These are phyloP conservation scores for Mycena latifolia DNA, from an alignment of 768 basidiomycete genomes.

Conservation along the genomic window DNA sequence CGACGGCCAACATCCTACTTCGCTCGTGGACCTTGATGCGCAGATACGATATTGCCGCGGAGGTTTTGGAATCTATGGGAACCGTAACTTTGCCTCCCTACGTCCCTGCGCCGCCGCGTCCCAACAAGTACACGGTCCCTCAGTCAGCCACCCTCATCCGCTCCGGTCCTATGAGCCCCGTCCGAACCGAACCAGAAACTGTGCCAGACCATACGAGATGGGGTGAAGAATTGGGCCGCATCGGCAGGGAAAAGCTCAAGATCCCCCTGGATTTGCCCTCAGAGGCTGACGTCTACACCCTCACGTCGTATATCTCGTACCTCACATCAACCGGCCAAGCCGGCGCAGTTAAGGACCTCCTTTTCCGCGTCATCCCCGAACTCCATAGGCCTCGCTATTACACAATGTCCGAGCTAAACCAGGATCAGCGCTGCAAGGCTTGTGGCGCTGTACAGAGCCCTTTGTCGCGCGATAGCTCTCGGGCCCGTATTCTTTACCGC, in stretches of 20 bases:
- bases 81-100: slow-evolving; percentile 2
- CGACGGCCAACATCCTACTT: slow-evolving; percentile 71
- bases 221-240: slow-evolving; percentile 12
- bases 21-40: slow-evolving; percentile 67
- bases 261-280: slow-evolving; percentile 26
- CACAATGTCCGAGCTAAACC: slow-evolving; percentile 48
- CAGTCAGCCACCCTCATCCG: not conserved
- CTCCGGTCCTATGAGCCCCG: not conserved
- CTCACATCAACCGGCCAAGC: slow-evolving; percentile 64
- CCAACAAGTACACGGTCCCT: slow-evolving; percentile 17
- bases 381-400: slow-evolving; percentile 45
- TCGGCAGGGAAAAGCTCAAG: slow-evolving; percentile 18
- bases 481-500: slow-evolving; percentile 73
- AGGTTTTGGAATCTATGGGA: slow-evolving; percentile 50
- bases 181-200: slow-evolving; percentile 7
- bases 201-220: not conserved
- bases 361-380: slow-evolving; percentile 72
- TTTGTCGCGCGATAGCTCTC: slow-evolving; percentile 58
- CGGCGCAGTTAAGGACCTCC: slow-evolving; percentile 54
- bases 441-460: slow-evolving; percentile 40
- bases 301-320: slow-evolving; percentile 65
- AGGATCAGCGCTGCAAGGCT: slow-evolving; percentile 42
- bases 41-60: slow-evolving; percentile 54
- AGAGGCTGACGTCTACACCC: slow-evolving; percentile 58
- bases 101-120: slow-evolving; percentile 3